Conservation (phyloP, 2,329 filamentous ascomycete genomes). For the Colletotrichum scovillei region DNA sequence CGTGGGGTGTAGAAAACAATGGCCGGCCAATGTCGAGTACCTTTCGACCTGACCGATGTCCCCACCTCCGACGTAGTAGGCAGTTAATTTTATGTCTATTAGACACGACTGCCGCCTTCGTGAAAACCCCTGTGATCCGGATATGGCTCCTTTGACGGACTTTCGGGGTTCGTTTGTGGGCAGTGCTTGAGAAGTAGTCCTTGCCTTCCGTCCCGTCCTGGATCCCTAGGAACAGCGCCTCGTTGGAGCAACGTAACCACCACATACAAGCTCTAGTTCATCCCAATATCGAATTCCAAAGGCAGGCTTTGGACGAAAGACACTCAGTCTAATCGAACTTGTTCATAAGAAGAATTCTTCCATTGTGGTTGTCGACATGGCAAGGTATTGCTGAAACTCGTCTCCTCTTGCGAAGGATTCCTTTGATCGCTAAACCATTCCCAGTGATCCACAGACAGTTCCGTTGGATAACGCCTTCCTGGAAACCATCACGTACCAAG, state of each 20-base stretch:
- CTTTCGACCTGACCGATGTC: conserved; percentile 39
- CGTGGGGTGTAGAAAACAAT: conserved; percentile 45
- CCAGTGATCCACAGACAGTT: conserved; percentile 59
- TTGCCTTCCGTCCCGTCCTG: conserved; percentile 8
- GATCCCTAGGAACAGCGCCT: conserved; percentile 6
- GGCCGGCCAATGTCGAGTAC: conserved; percentile 44
- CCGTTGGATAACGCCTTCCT: conserved; percentile 68
- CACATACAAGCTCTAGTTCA: conserved; percentile 2
- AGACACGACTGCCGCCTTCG: conserved; percentile 40
- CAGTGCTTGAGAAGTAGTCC: conserved; percentile 15
- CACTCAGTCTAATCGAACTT: not conserved
- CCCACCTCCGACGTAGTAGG: conserved; percentile 43
- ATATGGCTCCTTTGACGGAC: conserved; percentile 26
- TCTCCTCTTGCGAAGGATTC: not conserved
- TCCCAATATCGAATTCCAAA: not conserved
- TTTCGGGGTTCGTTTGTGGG: conserved; percentile 7
- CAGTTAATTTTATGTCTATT: conserved; percentile 44
- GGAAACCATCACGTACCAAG: conserved; percentile 69
- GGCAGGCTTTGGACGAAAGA: not conserved
- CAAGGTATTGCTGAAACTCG: conserved; percentile 29
- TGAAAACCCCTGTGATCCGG: conserved; percentile 18
- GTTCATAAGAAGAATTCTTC: not conserved
- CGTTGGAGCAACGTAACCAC: conserved; percentile 1
- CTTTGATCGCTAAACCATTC: conserved; percentile 39
- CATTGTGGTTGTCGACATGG: conserved; percentile 18